A percentile compares a stretch with the other conserved stretches of the same genome.
Evolutionary conservation across 2,329 filamentous ascomycete genomes (phyloP).

Genomic region (Pseudogymnoascus sp.): DNA sequence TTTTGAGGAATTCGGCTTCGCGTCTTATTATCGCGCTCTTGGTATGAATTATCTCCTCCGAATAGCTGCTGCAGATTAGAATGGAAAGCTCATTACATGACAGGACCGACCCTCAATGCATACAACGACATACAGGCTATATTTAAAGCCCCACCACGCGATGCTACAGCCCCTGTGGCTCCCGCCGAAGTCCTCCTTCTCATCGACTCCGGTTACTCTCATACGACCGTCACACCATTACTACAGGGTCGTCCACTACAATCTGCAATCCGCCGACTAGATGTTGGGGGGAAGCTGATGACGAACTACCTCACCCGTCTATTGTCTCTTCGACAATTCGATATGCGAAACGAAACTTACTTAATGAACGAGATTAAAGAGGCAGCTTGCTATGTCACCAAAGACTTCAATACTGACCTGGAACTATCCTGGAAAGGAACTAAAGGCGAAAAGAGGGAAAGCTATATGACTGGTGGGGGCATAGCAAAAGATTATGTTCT

Average conservation of each 20-base stretch:
- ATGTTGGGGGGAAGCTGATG: conserved; percentile 85
- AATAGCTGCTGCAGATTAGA: conserved; percentile 11
- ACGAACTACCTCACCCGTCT: conserved; percentile 90
- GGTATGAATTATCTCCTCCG: conserved; percentile 39
- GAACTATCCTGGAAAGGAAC: conserved; percentile 80
- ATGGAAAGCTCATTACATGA: conserved; percentile 9
- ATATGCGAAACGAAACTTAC: conserved; percentile 89
- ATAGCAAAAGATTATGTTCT: conserved; percentile 88
- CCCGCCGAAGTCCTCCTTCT: conserved; percentile 80
- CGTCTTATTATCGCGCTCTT: conserved; percentile 71
- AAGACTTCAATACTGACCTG: conserved; percentile 70
- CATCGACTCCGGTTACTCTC: conserved; percentile 87
- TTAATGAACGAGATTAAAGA: conserved; percentile 97
- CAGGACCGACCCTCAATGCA: conserved; percentile 69
- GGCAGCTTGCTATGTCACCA: conserved; percentile 72
- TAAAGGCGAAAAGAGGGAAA: conserved; percentile 47
- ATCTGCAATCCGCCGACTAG: conserved; percentile 72
- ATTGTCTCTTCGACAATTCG: conserved; percentile 85
- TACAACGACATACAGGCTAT: conserved; percentile 71
- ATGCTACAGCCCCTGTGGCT: conserved; percentile 36
- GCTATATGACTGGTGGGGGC: conserved; percentile 41
- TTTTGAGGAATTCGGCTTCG: conserved; percentile 95
- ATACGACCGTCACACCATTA: conserved; percentile 83
- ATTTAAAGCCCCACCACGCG: conserved; percentile 53
- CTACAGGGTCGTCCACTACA: conserved; percentile 77